phyloP scores from a whole-genome alignment of 176 grass and related monocot genomes.

The Carex myosuroides region DNA sequence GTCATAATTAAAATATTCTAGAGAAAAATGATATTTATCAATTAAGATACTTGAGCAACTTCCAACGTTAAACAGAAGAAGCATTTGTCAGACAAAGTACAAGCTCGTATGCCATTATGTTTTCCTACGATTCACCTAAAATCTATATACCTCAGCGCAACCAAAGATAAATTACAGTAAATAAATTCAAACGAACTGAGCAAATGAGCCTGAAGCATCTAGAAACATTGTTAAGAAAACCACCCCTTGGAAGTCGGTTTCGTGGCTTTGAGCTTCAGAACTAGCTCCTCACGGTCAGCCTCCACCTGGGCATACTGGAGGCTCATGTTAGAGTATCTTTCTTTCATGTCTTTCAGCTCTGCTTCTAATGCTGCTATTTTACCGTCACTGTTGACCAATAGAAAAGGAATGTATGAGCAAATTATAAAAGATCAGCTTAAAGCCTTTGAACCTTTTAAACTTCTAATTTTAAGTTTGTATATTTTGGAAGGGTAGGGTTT shows the following conservation, averaged over 20 bases:
- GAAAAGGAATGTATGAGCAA: neutral
- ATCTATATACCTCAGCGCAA: slow-evolving; percentile 13
- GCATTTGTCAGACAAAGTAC: neutral
- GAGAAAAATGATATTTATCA: neutral
- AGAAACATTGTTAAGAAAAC: slow-evolving; percentile 46
- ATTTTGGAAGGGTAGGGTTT: neutral
- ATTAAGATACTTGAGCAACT: neutral
- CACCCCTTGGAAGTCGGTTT: slow-evolving; percentile 55
- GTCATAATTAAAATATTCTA: neutral
- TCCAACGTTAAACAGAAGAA: slow-evolving; percentile 1
- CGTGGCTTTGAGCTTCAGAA: slow-evolving; percentile 63
- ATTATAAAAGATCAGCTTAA: neutral
- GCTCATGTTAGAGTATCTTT: slow-evolving; percentile 57
- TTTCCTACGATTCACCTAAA: slow-evolving; percentile 24
- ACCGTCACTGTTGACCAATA: slow-evolving; percentile 24
- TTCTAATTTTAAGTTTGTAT: neutral
- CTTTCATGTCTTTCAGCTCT: slow-evolving; percentile 79
- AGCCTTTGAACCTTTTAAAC: neutral
- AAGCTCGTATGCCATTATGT: neutral
- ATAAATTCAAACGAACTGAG: slow-evolving; percentile 22
- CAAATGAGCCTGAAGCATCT: slow-evolving; percentile 15
- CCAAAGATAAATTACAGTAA: slow-evolving; percentile 7
- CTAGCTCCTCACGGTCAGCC: slow-evolving; percentile 65
- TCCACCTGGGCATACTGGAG: slow-evolving; percentile 85
- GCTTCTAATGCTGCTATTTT: slow-evolving; percentile 60